Conservation (phyloP, 257 asterid species). For the Linaria vulgaris region DNA sequence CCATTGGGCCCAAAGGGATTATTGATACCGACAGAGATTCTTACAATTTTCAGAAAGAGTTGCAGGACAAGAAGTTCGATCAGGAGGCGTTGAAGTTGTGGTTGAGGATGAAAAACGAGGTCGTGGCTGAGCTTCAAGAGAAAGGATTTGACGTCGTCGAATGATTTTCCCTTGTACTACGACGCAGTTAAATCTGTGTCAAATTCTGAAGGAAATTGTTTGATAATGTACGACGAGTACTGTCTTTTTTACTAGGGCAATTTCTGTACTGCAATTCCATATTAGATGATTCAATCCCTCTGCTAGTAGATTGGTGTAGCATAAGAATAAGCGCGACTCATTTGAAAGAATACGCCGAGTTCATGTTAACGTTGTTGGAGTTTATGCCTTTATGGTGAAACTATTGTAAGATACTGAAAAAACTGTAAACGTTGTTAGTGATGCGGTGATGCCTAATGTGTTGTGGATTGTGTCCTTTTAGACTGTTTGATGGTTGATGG, state of each 20-base stretch:
- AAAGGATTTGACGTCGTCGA: constrained; percentile 28
- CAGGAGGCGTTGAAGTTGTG: constrained; percentile 87
- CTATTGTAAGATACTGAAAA: background rate
- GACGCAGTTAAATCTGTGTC: background rate
- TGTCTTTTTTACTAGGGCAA: too few species aligned
- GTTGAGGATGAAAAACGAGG: constrained; percentile 59
- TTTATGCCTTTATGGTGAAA: too few species aligned
- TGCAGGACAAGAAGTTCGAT: constrained; percentile 91
- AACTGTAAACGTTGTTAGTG: background rate
- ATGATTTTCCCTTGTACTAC: background rate
- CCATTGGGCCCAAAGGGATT: constrained; percentile 86
- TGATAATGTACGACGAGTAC: background rate
- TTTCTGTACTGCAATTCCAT: too few species aligned
- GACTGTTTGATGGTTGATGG: too few species aligned
- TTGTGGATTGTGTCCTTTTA: background rate
- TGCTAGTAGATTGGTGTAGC: background rate
- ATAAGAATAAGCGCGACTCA: background rate
- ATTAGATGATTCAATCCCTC: background rate
- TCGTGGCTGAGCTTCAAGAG: constrained; percentile 58
- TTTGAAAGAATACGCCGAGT: too few species aligned
- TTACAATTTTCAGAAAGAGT: constrained; percentile 57
- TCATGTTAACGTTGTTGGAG: too few species aligned
- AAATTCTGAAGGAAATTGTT: background rate
- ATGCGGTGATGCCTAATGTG: background rate
- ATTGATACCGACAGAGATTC: constrained; percentile 63